A percentile compares a stretch with the other conserved stretches of the same genome.
Conservation (phyloP, 768 basidiomycete genomes). For the Agaricus subrufescens region DNA sequence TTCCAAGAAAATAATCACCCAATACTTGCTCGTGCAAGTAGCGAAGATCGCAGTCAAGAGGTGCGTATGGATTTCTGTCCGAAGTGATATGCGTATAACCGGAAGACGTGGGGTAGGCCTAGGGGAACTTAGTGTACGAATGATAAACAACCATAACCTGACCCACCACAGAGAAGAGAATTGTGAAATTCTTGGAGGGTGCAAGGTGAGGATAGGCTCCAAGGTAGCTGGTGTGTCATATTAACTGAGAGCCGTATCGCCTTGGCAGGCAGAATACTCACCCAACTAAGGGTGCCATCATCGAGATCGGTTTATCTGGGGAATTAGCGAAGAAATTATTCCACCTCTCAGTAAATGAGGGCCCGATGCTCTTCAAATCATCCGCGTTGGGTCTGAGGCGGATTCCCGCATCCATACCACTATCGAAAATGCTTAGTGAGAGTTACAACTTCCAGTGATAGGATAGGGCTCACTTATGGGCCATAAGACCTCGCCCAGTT, state of each 20-base stretch:
- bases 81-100: conserved; percentile 47
- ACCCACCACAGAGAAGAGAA: conserved; percentile 16
- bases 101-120: conserved; percentile 34
- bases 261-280: conserved; percentile 16
- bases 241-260: no score
- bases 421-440: conserved; percentile 16
- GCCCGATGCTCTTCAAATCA: conserved; percentile 46
- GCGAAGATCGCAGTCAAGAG: conserved; percentile 40
- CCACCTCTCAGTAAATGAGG: conserved; percentile 47
- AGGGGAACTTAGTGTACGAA: not conserved
- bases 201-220: conserved; percentile 14
- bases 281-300: conserved; percentile 37
- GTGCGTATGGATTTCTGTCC: conserved; percentile 33
- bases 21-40: conserved; percentile 39
- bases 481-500: conserved; percentile 34
- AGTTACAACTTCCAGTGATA: no score
- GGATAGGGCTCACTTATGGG: conserved; percentile 42
- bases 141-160: not conserved
- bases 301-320: conserved; percentile 53
- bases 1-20: not conserved
- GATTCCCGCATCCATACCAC: conserved; percentile 50
- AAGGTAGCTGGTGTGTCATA: conserved; percentile 12
- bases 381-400: conserved; percentile 48
- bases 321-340: conserved; percentile 40
- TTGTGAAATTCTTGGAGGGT: conserved; percentile 17